Evolutionary conservation across 2,329 filamentous ascomycete species (phyloP).

Genomic region (Sporothrix schenckii): DNA sequence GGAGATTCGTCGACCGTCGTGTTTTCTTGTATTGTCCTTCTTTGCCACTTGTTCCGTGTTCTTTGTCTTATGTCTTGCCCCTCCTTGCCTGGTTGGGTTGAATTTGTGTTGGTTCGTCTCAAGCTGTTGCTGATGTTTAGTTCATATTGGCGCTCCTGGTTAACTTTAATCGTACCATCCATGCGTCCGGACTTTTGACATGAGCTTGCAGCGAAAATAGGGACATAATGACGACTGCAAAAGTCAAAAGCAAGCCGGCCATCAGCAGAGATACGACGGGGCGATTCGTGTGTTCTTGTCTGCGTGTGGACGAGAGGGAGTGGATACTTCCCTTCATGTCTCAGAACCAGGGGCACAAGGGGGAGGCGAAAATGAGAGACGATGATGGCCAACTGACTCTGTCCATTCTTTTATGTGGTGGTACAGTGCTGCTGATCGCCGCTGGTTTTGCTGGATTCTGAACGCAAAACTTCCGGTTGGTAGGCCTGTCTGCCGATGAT

Average conservation of each 20-base stretch:
- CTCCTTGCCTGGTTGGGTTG: not conserved
- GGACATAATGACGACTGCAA: not conserved
- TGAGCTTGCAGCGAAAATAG: not conserved
- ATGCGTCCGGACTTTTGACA: conserved; percentile 14
- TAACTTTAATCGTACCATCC: conserved; percentile 13
- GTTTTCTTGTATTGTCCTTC: not conserved
- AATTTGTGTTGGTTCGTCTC: conserved; percentile 20
- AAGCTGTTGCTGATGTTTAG: conserved; percentile 4
- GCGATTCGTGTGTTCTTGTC: not conserved
- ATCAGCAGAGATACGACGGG: not conserved
- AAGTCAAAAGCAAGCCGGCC: too few relatives aligned
- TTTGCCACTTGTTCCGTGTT: not conserved
- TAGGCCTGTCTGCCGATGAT: not conserved
- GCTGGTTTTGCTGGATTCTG: not conserved
- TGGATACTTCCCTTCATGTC: conserved; percentile 26
- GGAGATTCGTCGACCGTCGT: conserved; percentile 2
- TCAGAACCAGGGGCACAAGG: conserved; percentile 30
- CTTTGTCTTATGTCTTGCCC: not conserved
- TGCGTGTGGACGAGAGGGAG: not conserved
- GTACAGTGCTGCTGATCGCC: not conserved
- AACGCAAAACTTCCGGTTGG: conserved; percentile 26
- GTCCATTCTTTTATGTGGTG: not conserved
- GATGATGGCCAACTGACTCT: not conserved
- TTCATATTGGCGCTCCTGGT: not conserved
- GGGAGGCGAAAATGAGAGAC: conserved; percentile 24